A percentile compares a stretch with the other conserved stretches of the same genome.
Conservation (phyloP, 2,329 filamentous ascomycete genomes). For the Fusarium sp. region DNA sequence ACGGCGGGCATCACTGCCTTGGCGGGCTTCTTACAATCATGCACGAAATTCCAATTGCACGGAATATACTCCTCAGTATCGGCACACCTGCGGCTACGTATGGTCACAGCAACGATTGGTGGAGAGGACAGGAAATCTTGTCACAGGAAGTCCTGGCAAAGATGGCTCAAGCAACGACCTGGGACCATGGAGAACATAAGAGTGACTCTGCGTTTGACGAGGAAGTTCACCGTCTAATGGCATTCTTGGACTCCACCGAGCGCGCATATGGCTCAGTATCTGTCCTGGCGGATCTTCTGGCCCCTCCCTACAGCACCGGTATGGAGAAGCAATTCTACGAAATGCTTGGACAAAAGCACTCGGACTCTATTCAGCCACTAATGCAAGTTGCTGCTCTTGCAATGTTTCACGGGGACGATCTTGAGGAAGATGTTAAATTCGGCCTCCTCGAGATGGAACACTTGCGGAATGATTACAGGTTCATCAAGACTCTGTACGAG, state of each 20-base stretch:
- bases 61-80: conserved; percentile 66
- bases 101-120: conserved; percentile 71
- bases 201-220: conserved; percentile 58
- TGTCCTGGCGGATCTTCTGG: conserved; percentile 56
- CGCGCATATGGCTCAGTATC: conserved; percentile 71
- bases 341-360: conserved; percentile 53
- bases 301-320: conserved; percentile 52
- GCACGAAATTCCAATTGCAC: conserved; percentile 69
- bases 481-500: conserved; percentile 62
- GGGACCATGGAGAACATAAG: conserved; percentile 47
- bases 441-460: conserved; percentile 60
- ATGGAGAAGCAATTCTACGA: conserved; percentile 62
- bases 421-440: conserved; percentile 56
- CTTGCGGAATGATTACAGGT: conserved; percentile 53
- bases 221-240: conserved; percentile 73
- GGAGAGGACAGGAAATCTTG: conserved; percentile 68
- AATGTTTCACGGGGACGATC: conserved; percentile 49
- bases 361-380: conserved; percentile 50
- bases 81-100: conserved; percentile 62
- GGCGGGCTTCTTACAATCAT: conserved; percentile 70
- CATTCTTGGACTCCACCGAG: conserved; percentile 72
- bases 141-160: conserved; percentile 55
- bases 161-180: conserved; percentile 51
- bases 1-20: conserved; percentile 58
- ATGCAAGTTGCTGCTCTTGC: conserved; percentile 52